Percentiles rank a stretch among this genome's conserved stretches.
Conservation (phyloP, 169 alveolate genomes). For the Babesia gibsoni region DNA sequence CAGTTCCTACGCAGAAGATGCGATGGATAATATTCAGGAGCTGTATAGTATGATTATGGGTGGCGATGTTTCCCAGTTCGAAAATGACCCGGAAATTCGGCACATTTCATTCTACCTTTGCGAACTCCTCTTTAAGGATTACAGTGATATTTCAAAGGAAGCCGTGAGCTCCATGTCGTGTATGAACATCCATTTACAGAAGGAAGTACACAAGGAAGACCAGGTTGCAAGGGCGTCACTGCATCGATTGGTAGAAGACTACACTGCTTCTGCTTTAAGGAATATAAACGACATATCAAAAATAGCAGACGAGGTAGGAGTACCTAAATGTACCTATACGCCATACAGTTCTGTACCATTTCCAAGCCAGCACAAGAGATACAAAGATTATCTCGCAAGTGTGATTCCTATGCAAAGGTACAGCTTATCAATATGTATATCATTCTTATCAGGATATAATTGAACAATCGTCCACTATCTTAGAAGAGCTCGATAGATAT, state of each 20-base stretch:
- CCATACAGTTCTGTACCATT: background rate
- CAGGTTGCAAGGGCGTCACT: conserved; percentile 25
- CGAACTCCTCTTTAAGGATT: conserved; percentile 46
- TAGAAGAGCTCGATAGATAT: background rate
- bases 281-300: conserved; percentile 14
- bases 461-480: background rate
- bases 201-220: conserved; percentile 17
- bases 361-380: conserved; percentile 24
- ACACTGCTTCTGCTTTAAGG: conserved; percentile 15
- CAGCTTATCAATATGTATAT: background rate
- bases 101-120: conserved; percentile 26
- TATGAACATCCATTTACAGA: background rate
- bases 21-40: conserved; percentile 7
- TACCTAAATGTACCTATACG: background rate
- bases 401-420: conserved; percentile 7
- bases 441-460: background rate
- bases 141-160: conserved; percentile 15
- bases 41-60: conserved; percentile 26
- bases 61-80: background rate
- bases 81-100: conserved; percentile 16
- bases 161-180: conserved; percentile 1
- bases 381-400: background rate
- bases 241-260: conserved; percentile 29
- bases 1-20: background rate
- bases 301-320: background rate